Percentiles rank a stretch among this genome's conserved stretches.
Conservation (phyloP, 306 rosid genomes). For the Rosa rugosa region DNA sequence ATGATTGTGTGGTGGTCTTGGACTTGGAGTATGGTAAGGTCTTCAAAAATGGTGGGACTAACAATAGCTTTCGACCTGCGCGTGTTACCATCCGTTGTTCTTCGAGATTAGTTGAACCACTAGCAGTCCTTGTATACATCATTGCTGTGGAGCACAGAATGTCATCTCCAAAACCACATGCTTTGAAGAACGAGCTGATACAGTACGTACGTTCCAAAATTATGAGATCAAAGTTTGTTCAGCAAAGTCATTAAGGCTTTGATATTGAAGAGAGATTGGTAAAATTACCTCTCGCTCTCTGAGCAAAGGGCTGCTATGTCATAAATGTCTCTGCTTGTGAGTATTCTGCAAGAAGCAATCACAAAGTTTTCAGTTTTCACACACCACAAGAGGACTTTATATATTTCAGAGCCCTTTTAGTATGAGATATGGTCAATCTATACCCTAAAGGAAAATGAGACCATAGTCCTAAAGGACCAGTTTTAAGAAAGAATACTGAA, state of each 20-base stretch:
- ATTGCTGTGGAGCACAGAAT: constrained; percentile 71
- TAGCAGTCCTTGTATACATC: constrained; percentile 53
- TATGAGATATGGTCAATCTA: not conserved
- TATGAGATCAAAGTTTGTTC: not conserved
- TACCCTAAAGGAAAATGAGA: no score
- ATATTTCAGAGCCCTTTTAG: not conserved
- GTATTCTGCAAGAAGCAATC: constrained; percentile 48
- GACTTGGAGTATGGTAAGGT: constrained; percentile 14
- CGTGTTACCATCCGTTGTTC: constrained; percentile 39
- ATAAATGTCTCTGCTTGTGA: constrained; percentile 53
- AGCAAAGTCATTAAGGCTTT: not conserved
- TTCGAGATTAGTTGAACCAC: constrained; percentile 32
- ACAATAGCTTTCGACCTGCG: constrained; percentile 51
- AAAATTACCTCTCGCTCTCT: constrained; percentile 60
- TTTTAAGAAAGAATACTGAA: constrained; percentile 17
- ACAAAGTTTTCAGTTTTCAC: not conserved
- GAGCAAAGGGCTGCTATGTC: constrained; percentile 67
- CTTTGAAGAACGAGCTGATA: constrained; percentile 67
- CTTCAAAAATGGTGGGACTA: constrained; percentile 49
- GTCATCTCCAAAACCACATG: constrained; percentile 85
- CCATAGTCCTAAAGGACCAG: not conserved
- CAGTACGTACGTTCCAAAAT: not conserved
- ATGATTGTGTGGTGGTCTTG: constrained; percentile 20
- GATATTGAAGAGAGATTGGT: constrained; percentile 19
- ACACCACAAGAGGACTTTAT: not conserved